Evolutionary conservation across 805 yeast genomes (phyloP), one percentile per base, ranked within the genome.

Genomic region (Hanseniaspora jakobsenii): DNA sequence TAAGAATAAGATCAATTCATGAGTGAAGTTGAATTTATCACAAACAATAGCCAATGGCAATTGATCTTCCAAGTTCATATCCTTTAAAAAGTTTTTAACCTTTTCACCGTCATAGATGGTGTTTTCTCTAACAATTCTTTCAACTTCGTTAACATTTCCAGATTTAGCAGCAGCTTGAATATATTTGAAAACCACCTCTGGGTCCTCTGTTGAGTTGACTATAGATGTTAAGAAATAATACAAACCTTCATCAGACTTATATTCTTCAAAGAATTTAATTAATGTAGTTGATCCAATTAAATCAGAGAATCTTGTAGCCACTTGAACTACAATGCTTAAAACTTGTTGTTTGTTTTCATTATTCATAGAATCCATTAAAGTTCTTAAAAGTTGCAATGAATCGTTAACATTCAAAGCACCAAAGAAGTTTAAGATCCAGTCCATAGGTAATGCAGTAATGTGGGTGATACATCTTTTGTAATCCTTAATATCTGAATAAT

Each of bases 21-120:
- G 97, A 45, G 87, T 85, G 62, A 77, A 91, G 62, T 78, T 71
- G 66, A 71, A 84, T 59, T 95, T 77, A 67, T 91, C 97, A 66
- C 96, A 87, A 38, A 91, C 95, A 62, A 93, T 82, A 53, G 93
- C 87, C 63, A 91, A 74, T 38, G 99, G 98, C 50, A 91, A 71
- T 67, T 91, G 99, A 60, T 91, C 97, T 50, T 87, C 87, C 52
- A 91, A 72, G 58, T 82, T 77, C 50, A 89, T 85, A 62, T 91
- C 98, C 66, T 91, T 91, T 67, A 91, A 73, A 66, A 83, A 93
- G 68, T 91, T 91, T 71, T 91, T 91, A 49, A 91, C 97, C 66
- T 87, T 87, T 63, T 91, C 98, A 48, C 97, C 93, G 60, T 86
- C 89, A 65, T 89, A 91, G 48, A 85, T 89, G 53, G 76, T 82